Conservation (phyloP, 495 filamentous ascomycete genomes). For the Aspergillus ostianus region DNA sequence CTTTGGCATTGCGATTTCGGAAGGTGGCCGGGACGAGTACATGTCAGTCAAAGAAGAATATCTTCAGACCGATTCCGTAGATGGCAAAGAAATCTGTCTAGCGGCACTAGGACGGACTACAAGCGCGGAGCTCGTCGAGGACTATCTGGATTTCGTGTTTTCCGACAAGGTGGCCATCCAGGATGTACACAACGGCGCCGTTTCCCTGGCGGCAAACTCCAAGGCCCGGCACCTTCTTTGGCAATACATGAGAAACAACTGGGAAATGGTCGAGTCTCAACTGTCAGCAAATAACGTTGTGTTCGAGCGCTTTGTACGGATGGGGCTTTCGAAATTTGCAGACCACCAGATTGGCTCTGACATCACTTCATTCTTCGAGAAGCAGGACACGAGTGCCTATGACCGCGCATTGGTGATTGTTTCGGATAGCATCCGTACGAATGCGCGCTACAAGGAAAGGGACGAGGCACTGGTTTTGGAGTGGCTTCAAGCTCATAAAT, state of each 20-base stretch:
- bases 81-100: conserved; percentile 85
- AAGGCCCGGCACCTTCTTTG: conserved; percentile 69
- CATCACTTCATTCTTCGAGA: conserved; percentile 78
- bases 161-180: conserved; percentile 72
- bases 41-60: conserved; percentile 81
- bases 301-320: conserved; percentile 80
- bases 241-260: conserved; percentile 80
- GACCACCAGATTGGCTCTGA: conserved; percentile 66
- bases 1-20: conserved; percentile 73
- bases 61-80: conserved; percentile 73
- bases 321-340: conserved; percentile 73
- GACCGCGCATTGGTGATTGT: conserved; percentile 76
- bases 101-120: conserved; percentile 72
- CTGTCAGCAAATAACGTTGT: conserved; percentile 80
- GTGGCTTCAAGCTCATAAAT: conserved; percentile 68
- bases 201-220: conserved; percentile 68
- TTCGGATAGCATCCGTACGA: conserved; percentile 73
- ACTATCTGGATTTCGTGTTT: conserved; percentile 77
- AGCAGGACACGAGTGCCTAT: conserved; percentile 77
- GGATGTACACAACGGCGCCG: conserved; percentile 80
- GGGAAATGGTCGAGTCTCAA: conserved; percentile 62
- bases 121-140: conserved; percentile 62
- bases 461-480: conserved; percentile 66
- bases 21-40: conserved; percentile 64
- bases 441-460: conserved; percentile 72